Conservation (phyloP, 768 basidiomycete genomes). For the Boletus rubescentipes region DNA sequence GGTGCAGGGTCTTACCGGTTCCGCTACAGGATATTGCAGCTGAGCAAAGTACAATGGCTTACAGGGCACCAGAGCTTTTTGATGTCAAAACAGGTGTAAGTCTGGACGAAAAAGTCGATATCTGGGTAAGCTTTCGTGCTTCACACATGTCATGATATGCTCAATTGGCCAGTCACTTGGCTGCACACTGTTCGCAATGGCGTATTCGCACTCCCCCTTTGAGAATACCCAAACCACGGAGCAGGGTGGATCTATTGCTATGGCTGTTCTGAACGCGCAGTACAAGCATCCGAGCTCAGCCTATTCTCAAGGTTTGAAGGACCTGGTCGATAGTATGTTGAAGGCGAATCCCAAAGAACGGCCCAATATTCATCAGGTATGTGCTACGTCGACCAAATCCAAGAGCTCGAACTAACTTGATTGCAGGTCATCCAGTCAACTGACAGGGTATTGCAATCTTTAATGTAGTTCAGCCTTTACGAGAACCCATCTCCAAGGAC, state of each 20-base stretch:
- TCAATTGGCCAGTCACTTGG: slow-evolving; percentile 75
- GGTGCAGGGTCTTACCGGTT: not conserved
- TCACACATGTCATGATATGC: not conserved
- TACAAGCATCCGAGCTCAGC: slow-evolving; percentile 85
- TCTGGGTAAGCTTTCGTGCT: slow-evolving; percentile 65
- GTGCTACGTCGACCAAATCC: slow-evolving; percentile 11
- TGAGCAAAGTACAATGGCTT: slow-evolving; percentile 98
- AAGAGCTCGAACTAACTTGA: slow-evolving; percentile 1
- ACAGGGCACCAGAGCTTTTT: slow-evolving; percentile 95
- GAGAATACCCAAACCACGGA: slow-evolving; percentile 90
- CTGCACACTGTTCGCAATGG: slow-evolving; percentile 91
- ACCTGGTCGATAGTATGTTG: slow-evolving; percentile 83
- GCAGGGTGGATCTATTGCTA: slow-evolving; percentile 95
- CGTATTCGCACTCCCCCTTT: slow-evolving; percentile 95
- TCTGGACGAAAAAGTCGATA: slow-evolving; percentile 93
- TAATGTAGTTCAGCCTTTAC: slow-evolving; percentile 38
- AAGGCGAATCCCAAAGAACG: slow-evolving; percentile 79
- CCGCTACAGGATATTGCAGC: slow-evolving; percentile 82
- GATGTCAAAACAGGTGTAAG: slow-evolving; percentile 90
- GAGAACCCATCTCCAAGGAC: not conserved
- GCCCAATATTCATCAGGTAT: slow-evolving; percentile 83
- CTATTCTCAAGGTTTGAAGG: slow-evolving; percentile 83
- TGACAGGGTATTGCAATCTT: slow-evolving; percentile 58
- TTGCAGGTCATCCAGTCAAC: slow-evolving; percentile 65
- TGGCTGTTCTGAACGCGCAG: slow-evolving; percentile 93